Conservation (phyloP, 2,329 filamentous ascomycete species). For the Biscogniauxia sp. region DNA sequence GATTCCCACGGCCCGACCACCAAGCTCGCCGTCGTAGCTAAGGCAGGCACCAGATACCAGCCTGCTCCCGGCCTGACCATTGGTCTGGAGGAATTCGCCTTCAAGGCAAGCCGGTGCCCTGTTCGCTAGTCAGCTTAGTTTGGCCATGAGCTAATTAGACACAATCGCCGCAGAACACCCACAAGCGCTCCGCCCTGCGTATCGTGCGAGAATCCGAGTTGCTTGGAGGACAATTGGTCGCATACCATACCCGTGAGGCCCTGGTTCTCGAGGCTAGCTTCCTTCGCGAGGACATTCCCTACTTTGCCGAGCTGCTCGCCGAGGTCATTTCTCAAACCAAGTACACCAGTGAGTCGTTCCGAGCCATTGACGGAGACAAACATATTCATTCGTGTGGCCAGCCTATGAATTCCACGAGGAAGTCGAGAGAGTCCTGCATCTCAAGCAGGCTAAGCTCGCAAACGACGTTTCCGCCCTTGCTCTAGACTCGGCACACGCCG, state of each 20-base stretch:
- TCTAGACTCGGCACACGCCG: conserved; percentile 74
- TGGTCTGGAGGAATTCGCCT: conserved; percentile 91
- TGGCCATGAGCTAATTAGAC: conserved; percentile 47
- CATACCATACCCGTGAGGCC: conserved; percentile 91
- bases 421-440: conserved; percentile 71
- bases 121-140: conserved; percentile 6
- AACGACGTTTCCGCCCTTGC: conserved; percentile 65
- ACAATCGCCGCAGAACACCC: conserved; percentile 64
- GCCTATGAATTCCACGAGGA: conserved; percentile 91
- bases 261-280: conserved; percentile 92
- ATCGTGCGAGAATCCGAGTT: conserved; percentile 95
- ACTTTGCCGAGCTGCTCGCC: conserved; percentile 92
- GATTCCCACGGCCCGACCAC: conserved; percentile 86
- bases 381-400: conserved; percentile 38
- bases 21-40: conserved; percentile 86
- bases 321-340: conserved; percentile 88
- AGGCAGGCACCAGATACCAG: conserved; percentile 93
- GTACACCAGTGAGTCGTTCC: conserved; percentile 64
- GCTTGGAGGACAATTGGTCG: conserved; percentile 82
- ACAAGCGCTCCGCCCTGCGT: conserved; percentile 82
- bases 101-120: conserved; percentile 68
- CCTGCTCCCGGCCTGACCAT: conserved; percentile 84
- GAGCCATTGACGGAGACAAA: conserved; percentile 10
- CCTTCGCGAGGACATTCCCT: conserved; percentile 91
- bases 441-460: conserved; percentile 72